Base-by-base conservation (phyloP, 352 stramenopile genomes). In the Phytopythium mirpurense region DNA sequence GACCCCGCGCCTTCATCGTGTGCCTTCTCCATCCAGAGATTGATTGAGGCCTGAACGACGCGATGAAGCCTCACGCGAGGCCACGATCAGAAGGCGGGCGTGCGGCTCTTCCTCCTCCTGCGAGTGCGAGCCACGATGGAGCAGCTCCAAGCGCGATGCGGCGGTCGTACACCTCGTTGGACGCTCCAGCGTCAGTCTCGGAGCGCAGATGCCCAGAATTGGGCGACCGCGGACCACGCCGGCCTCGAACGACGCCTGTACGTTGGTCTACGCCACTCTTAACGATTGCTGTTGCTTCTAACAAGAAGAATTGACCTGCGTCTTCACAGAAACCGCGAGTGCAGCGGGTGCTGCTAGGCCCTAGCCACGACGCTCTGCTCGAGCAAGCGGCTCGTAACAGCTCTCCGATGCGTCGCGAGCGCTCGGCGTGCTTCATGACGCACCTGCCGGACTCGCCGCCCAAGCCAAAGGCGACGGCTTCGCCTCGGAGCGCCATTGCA, bases 371-470 rank as follows among this genome's bases (percentile, higher is more conserved):
- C 11, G 36, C 47, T n/a, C 18, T 60, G 26, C 40, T 44, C 23
- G 58, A 70, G 26, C 11, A 19, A 12, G 5, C 48, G 27, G 21
- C 35, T 32, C 15, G 44, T 5, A 47, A 23, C 23, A 23, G 15
- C 41, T 31, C 41, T 34, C 41, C 41, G 29, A 51, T 45, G 5
- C 32, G 11, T 24, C 49, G 36, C 10, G 19, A 52, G 14, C 18
- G 18, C 16, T 24, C 61, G 7, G 34, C 54, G 14, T 67, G 57
- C 19, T 79, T 72, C 36, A 74, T 88, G 64, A 77, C 67, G 2
- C 70, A 70, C n/a, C 43, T 88, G 12, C 74, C 77, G 0, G 65
- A 86, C 50, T 88, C 77, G 1, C 77, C 77, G 1, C 74, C 77
- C 12, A 72, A 61, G 35, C 41, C 38, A 34, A 54, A 38, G 34